phyloP scores from a whole-genome alignment of 495 filamentous ascomycete genomes.

The Penicillium maclennaniae region DNA sequence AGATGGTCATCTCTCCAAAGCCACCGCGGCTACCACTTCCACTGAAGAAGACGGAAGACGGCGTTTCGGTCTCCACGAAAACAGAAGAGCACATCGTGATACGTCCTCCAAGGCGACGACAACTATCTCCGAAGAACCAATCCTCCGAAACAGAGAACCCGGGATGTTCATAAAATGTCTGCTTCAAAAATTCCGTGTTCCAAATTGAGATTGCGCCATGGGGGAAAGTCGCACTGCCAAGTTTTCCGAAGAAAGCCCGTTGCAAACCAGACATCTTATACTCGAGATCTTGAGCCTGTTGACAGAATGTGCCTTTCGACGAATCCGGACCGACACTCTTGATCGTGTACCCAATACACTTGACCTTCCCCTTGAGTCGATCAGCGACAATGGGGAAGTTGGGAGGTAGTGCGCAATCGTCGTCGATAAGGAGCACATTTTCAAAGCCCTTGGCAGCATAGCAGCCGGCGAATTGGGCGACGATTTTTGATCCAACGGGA shows the following conservation, averaged over 20 bases:
- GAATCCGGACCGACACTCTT: constrained; percentile 35
- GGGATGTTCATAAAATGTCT: constrained; percentile 42
- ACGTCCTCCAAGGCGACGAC: constrained; percentile 40
- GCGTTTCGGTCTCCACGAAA: constrained; percentile 49
- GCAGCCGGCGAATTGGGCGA: constrained; percentile 46
- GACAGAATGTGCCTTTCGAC: constrained; percentile 33
- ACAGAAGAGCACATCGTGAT: constrained; percentile 48
- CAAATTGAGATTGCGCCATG: constrained; percentile 46
- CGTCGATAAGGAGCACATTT: constrained; percentile 45
- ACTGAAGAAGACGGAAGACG: constrained; percentile 36
- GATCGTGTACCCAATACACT: constrained; percentile 45
- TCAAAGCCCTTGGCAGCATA: constrained; percentile 38
- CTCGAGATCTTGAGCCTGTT: constrained; percentile 47
- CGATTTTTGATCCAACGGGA: constrained; percentile 40
- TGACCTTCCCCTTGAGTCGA: constrained; percentile 31
- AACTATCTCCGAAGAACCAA: constrained; percentile 47
- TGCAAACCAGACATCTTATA: constrained; percentile 43
- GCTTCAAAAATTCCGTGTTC: constrained; percentile 37
- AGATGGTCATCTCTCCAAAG: constrained; percentile 51
- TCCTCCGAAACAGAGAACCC: constrained; percentile 44
- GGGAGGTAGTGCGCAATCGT: constrained; percentile 43
- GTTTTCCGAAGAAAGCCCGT: constrained; percentile 34
- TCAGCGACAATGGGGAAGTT: constrained; percentile 43
- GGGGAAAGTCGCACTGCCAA: constrained; percentile 42
- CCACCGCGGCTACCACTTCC: constrained; percentile 39